Evolutionary conservation across 495 filamentous ascomycete genomes (phyloP).

Genomic region (Aspergillus sclerotioniger): DNA sequence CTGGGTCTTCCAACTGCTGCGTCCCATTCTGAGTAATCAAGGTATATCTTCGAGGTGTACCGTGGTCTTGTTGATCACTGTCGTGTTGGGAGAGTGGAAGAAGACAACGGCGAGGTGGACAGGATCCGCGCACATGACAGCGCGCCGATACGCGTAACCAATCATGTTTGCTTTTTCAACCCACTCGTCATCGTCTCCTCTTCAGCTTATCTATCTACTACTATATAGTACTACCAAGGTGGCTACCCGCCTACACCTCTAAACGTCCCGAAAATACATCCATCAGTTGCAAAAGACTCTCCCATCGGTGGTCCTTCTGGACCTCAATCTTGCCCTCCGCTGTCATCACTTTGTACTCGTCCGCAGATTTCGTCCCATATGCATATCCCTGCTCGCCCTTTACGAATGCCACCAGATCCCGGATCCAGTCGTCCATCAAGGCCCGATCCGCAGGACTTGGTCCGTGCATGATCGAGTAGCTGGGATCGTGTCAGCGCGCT

Average conservation of each 20-base stretch:
- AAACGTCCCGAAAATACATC: conserved; percentile 11
- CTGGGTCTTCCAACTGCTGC: neutral
- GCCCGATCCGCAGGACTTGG: conserved; percentile 17
- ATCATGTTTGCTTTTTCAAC: no score
- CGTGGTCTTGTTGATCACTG: no score
- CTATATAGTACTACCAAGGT: no score
- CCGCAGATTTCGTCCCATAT: conserved; percentile 18
- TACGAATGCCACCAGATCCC: conserved; percentile 25
- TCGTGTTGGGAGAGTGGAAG: no score
- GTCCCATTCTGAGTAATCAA: no score
- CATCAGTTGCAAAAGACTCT: conserved; percentile 14
- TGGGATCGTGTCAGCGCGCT: conserved; percentile 5
- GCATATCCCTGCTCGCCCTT: conserved; percentile 16
- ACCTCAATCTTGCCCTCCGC: conserved; percentile 21
- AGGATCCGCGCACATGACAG: no score
- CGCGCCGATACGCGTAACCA: no score
- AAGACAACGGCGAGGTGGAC: no score
- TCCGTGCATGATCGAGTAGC: conserved; percentile 30
- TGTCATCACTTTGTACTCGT: conserved; percentile 28
- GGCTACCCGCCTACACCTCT: no score
- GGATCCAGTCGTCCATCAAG: conserved; percentile 30
- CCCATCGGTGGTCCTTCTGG: conserved; percentile 25
- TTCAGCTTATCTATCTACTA: no score
- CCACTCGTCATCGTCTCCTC: no score
- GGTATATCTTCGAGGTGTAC: no score